A percentile compares a stretch with the other conserved stretches of the same genome.
These are phyloP conservation scores for Tuber melanosporum DNA, from an alignment of 495 filamentous ascomycete species.

Conservation along the genomic window DNA sequence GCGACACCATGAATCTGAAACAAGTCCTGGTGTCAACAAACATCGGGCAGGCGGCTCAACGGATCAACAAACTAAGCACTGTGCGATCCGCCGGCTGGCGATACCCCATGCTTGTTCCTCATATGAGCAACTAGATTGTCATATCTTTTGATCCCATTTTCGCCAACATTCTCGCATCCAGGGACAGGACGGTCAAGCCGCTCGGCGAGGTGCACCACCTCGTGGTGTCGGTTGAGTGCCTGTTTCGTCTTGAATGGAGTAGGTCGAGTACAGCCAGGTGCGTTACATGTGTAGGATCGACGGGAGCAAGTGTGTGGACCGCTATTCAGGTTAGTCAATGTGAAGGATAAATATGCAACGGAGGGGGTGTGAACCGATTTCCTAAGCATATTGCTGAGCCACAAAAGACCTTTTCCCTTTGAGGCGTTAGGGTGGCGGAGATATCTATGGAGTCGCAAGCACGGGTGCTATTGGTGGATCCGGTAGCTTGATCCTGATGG, in stretches of 20 bases:
- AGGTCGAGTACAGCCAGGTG: not conserved
- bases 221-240: not conserved
- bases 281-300: not conserved
- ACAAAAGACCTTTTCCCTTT: not conserved
- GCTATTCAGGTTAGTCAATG: not conserved
- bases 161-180: not conserved
- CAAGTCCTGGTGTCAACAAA: no score
- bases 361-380: not conserved
- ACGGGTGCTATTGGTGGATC: not conserved
- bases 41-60: no score
- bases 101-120: not conserved
- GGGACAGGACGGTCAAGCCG: conserved; percentile 4
- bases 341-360: not conserved
- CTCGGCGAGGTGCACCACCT: not conserved
- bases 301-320: not conserved
- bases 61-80: not conserved
- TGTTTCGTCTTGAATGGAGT: not conserved
- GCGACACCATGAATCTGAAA: no score
- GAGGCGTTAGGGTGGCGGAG: not conserved
- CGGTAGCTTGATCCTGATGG: rapidly evolving
- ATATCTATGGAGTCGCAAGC: not conserved
- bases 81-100: no score
- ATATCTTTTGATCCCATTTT: not conserved
- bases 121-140: conserved; percentile 11
- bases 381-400: not conserved